Evolutionary conservation across 1,284 basidiomycete species (phyloP).

Genomic region (Apiotrichum mycotoxinovorans): DNA sequence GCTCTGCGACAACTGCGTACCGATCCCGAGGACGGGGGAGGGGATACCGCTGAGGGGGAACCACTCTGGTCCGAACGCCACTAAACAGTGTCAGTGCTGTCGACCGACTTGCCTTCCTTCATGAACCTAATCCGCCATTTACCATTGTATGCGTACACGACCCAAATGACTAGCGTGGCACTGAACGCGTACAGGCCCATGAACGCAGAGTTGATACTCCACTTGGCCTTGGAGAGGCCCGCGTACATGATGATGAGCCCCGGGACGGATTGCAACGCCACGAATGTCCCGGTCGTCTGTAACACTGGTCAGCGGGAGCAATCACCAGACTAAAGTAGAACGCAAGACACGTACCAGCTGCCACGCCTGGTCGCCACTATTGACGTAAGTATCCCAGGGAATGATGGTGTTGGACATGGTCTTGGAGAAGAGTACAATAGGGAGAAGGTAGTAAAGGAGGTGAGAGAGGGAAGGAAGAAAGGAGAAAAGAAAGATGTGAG

Average conservation of each 20-base stretch:
- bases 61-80: conserved; percentile 1
- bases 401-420: neutral
- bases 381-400: neutral
- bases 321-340: too few species aligned
- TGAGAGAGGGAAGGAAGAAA: neutral
- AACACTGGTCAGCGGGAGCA: neutral
- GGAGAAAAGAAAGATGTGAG: neutral
- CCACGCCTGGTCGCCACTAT: conserved; percentile 6
- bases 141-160: conserved; percentile 22
- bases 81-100: neutral
- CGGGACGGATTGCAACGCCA: conserved; percentile 21
- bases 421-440: neutral
- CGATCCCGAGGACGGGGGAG: conserved; percentile 16
- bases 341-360: conserved; percentile 8
- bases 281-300: conserved; percentile 20
- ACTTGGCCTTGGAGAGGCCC: conserved; percentile 21
- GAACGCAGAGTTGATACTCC: conserved; percentile 23
- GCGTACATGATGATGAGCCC: conserved; percentile 22
- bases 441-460: neutral
- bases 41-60: conserved; percentile 20
- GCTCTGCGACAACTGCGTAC: conserved; percentile 12
- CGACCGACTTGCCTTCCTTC: too few species aligned
- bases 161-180: conserved; percentile 22
- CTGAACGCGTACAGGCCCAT: conserved; percentile 26
- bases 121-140: too few species aligned